Conservation (phyloP, 2,329 filamentous ascomycete species). For the Pseudogymnoascus destructans region DNA sequence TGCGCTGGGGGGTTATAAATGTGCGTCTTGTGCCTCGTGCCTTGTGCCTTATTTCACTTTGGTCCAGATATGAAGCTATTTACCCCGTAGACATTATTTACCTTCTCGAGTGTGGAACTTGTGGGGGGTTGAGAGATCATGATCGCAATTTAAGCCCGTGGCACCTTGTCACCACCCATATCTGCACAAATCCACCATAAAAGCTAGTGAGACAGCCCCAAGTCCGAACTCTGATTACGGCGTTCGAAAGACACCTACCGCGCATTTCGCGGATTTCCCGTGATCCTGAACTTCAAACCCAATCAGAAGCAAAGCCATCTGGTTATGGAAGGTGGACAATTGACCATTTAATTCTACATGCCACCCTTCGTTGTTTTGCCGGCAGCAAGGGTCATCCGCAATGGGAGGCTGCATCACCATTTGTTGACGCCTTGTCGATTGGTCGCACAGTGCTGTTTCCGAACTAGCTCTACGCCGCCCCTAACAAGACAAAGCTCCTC, state of each 20-base stretch:
- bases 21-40: background rate
- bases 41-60: background rate
- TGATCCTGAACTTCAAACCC: background rate
- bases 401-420: background rate
- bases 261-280: conserved; percentile 4
- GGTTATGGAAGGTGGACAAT: background rate
- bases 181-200: conserved; percentile 5
- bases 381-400: conserved; percentile 4
- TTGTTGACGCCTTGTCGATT: background rate
- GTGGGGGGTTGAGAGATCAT: background rate
- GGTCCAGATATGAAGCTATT: background rate
- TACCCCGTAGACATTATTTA: background rate
- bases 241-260: background rate
- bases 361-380: conserved; percentile 3
- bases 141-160: background rate
- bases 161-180: background rate
- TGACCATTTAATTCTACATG: conserved; percentile 7
- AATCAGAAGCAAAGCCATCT: background rate
- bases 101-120: background rate
- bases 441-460: background rate
- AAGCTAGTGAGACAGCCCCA: background rate
- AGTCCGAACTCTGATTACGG: background rate
- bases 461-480: background rate
- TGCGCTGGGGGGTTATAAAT: background rate
- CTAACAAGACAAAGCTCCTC: conserved; percentile 13